Evolutionary conservation across 2,329 filamentous ascomycete species (phyloP), one percentile per base, ranked within the genome.

Genomic region (Pseudocercospora eumusae): DNA sequence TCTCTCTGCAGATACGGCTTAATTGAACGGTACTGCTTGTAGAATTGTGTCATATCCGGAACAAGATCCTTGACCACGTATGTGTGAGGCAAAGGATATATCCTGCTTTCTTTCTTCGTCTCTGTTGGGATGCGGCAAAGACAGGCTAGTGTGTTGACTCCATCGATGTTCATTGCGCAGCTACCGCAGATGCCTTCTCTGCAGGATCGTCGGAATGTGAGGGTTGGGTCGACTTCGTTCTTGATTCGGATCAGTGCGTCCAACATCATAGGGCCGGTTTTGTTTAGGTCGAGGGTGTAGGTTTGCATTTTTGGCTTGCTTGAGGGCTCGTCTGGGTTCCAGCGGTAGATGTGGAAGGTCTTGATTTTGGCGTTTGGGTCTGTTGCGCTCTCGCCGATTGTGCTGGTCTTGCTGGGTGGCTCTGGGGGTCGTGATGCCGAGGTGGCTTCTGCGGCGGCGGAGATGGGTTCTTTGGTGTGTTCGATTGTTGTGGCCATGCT

Each of bases 21-120:
- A 82, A 99, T 97, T 15, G 93, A 97, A 82, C 97, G 96, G 87
- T 99, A 99, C 84, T 99, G 95, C 86, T 98, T 98, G 87, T 99
- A 99, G 83, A 99, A 98, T 75, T 95, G 90, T 66, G 95, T 99
- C 82, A 99, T 83, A 77, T 99, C 95, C 63, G 95, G 93, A 33
- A 99, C 95, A 66, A 99, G 87, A 78, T 99, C 95, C 87, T 98
- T 99, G 81, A 99, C 93, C 71, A 99, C 91, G 81, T 97, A 99
- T 79, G 93, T 97, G 82, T 99, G 95, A 73, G 95, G 95, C 70
- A 99, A 86, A 64, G 95, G 95, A 83, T 99, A 99, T 79, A 99
- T 93, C 83, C 96, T 93, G 74, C 90, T 86, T 73, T 97, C 91
- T 74, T 89, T 84, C 70, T 81, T 80, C 64, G 87, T 87, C 72